Evolutionary conservation across 2,329 filamentous ascomycete genomes (phyloP), one percentile per base, ranked within the genome.

Genomic region (Nothomitra cinnamomea): DNA sequence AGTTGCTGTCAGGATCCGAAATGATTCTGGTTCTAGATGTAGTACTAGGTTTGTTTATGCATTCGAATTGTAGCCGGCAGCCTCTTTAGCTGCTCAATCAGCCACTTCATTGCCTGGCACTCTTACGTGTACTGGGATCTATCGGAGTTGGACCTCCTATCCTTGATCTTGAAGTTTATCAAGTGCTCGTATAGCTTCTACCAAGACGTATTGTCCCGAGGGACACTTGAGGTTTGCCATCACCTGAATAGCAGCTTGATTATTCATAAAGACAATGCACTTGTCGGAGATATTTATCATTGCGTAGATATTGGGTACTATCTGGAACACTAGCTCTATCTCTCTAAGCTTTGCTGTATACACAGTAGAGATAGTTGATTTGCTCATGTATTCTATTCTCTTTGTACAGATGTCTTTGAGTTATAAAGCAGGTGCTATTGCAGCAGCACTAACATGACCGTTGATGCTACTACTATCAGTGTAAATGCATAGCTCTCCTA

Each of bases 391-490:
- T 38, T 38, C 35, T 15, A 15, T 38, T 38, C 35, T 38, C 35
- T 38, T 38, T 15, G 15, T 38, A 7, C 15, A 15, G 15, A 38
- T 38, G 15, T 15, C 35, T 38, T 38, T 7, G 35, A 15, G 15
- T 15, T 38, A 15, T 38, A 15, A 38, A 7, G 15, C 15, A 7
- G 15, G 35, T 38, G 15, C 15, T 38, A 38, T 38, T 38, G 35
- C 35, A n/a, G 58, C 60, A 2, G 61, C 62, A 19, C 60, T 60
- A 35, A 64, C 58, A 36, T 63, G 55, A 17, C 57, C 57, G 43
- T 63, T 52, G 43, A 63, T 63, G 32, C 59, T 58, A 1, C n/a
- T n/a, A n/a, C n/a, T n/a, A n/a, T n/a, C n/a, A n/a, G 58, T 61
- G 49, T 61, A 61, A 2, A 60, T 54, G 35, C 51, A 41, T 28